These are phyloP conservation scores for Malassezia yamatoensis DNA, from an alignment of 1,284 basidiomycete species.

Conservation along the genomic window DNA sequence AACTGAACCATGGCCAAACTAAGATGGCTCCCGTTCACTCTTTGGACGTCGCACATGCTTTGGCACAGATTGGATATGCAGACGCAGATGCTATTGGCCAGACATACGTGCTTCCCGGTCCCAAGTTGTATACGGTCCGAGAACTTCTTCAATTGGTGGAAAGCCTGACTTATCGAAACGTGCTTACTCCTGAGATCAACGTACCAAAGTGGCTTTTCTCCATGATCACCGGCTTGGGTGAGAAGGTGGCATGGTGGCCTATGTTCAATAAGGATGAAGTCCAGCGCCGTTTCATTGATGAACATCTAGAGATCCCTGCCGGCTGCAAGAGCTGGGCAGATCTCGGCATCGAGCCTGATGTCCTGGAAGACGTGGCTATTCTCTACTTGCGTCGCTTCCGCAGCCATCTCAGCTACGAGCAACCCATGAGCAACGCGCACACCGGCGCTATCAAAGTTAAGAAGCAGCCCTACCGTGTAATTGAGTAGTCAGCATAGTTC, in stretches of 20 bases:
- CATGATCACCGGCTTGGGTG: slow-evolving; percentile 59
- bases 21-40: slow-evolving; percentile 84
- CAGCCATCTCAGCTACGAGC: slow-evolving; percentile 54
- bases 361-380: slow-evolving; percentile 81
- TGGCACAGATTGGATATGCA: slow-evolving; percentile 65
- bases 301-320: slow-evolving; percentile 49
- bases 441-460: slow-evolving; percentile 45
- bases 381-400: slow-evolving; percentile 83
- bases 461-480: slow-evolving; percentile 50
- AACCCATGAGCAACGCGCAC: slow-evolving; percentile 49
- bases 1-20: slow-evolving; percentile 77
- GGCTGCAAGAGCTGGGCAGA: slow-evolving; percentile 54
- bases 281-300: slow-evolving; percentile 73
- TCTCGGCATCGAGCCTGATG: slow-evolving; percentile 60
- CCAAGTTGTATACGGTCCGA: slow-evolving; percentile 71
- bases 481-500: slow-evolving; percentile 46
- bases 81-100: slow-evolving; percentile 56
- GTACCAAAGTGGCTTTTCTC: slow-evolving; percentile 69
- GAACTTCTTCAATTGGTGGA: slow-evolving; percentile 74
- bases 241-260: slow-evolving; percentile 76
- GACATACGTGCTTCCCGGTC: slow-evolving; percentile 76
- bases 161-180: slow-evolving; percentile 62
- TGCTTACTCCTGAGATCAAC: slow-evolving; percentile 58
- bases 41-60: slow-evolving; percentile 82
- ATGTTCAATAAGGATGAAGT: slow-evolving; percentile 84